Conservation (phyloP, 768 basidiomycete genomes). For the Sporobolomyces phaffii region DNA sequence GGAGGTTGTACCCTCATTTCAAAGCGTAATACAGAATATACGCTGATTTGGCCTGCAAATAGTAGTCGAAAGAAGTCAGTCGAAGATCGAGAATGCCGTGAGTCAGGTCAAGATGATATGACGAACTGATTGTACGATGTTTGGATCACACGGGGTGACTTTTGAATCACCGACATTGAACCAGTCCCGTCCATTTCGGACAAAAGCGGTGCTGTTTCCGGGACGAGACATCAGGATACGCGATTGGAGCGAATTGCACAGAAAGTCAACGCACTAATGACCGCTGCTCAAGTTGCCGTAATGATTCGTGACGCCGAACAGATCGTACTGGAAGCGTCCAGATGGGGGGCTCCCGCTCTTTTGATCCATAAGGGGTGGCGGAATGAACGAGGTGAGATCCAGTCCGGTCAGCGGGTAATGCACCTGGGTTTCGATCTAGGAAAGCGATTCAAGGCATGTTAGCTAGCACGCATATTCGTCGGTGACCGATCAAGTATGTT, state of each 20-base stretch:
- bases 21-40: constrained; percentile 45
- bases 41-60: constrained; percentile 40
- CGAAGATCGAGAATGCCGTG: not conserved
- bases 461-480: no score
- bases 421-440: constrained; percentile 74
- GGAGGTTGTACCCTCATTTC: constrained; percentile 4
- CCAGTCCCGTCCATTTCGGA: constrained; percentile 83
- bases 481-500: no score
- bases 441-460: not conserved
- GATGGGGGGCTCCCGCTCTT: constrained; percentile 54
- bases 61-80: not conserved
- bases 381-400: constrained; percentile 75
- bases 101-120: not conserved
- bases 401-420: constrained; percentile 69
- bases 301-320: constrained; percentile 95
- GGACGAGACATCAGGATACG: not conserved
- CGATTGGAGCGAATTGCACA: not conserved
- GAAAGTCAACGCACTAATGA: constrained; percentile 65
- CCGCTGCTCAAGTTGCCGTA: constrained; percentile 89
- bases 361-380: constrained; percentile 55
- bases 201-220: constrained; percentile 73
- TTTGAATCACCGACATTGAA: constrained; percentile 90
- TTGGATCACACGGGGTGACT: constrained; percentile 70
- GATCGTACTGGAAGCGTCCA: constrained; percentile 74
- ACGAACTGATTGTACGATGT: constrained; percentile 54